Evolutionary conservation across 192 early-diverging fungal genomes (phyloP), one percentile per base, ranked within the genome.

Genomic region (Entomortierella beljakovae): DNA sequence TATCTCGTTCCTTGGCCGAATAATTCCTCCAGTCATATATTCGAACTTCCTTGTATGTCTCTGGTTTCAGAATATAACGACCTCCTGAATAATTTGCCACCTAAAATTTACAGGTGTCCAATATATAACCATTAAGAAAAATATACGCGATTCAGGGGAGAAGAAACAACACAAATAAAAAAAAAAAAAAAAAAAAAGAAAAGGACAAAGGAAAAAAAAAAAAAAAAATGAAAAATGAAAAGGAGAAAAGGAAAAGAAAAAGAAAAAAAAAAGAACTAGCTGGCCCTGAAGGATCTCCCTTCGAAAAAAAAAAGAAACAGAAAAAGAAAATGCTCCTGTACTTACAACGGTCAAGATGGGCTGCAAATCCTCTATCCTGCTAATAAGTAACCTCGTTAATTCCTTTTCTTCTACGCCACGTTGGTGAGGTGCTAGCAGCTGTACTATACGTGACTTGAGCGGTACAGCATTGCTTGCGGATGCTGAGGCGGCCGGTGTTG

Each of bases 21-120:
- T 88, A 89, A 38, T 51, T 77, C 15, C 74, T 77, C 89, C 89
- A 90, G 48, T 80, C 71, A 28, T 83, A 77, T 8, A 90, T 80
- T 58, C 83, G 77, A 32, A 90, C 82, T 33, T 82, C 75, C 48
- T 68, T 80, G 60, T 83, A 90, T 18, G 72, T 63, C 51, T 84
- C 85, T 3, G 82, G 81, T 33, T 52, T 73, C 50, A 90, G 70
- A 16, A 83, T 26, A 82, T 86, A 90, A 43, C 56, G 56, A 2
- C 71, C 62, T 33, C 65, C 66, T 6, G 69, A 51, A 22, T 25
- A 16, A 6, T 50, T 65, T 6, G 75, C 75, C 9, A 79, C 57
- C 75, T 79, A 59, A 28, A 2, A 20, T 16, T 11, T 11, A 46
- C n/a, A n/a, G n/a, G 43, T 46, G 15, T 46, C 20, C 15, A 15